These are phyloP conservation scores for Lactuca sativa DNA, from an alignment of 129 eudicot species.

Conservation along the genomic window DNA sequence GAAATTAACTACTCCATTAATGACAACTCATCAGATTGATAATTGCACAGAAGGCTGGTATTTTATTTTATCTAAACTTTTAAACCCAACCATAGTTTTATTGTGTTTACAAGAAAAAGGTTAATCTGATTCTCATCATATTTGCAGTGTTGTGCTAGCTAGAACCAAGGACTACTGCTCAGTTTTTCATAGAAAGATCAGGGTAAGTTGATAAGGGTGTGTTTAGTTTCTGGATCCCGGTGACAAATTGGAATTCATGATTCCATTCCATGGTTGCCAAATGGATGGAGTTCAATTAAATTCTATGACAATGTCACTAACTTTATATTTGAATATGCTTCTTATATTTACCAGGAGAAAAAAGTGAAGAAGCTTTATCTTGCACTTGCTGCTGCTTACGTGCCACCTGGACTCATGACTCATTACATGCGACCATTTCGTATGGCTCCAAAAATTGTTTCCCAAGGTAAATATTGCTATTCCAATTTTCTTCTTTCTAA, in stretches of 20 bases:
- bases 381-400: conserved; percentile 86
- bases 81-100: not conserved
- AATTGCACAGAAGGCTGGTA: conserved; percentile 99
- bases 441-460: conserved; percentile 76
- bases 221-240: too few species aligned
- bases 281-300: too few species aligned
- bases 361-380: conserved; percentile 91
- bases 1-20: conserved; percentile 58
- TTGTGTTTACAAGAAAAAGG: not conserved
- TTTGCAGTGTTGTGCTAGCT: conserved; percentile 83
- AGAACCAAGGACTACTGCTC: conserved; percentile 89
- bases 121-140: not conserved
- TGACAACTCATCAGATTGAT: conserved; percentile 98
- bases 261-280: too few species aligned
- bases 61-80: not conserved
- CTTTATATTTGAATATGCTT: not conserved
- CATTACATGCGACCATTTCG: conserved; percentile 92
- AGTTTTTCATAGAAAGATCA: conserved; percentile 76
- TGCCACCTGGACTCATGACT: conserved; percentile 71
- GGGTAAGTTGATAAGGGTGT: conserved; percentile 42
- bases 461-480: conserved; percentile 48
- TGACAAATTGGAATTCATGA: too few species aligned
- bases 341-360: conserved; percentile 59
- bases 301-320: not conserved
- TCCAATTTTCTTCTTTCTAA: not conserved